Conservation (phyloP, 768 basidiomycete genomes). For the Phanerodontia chrysosporium region DNA sequence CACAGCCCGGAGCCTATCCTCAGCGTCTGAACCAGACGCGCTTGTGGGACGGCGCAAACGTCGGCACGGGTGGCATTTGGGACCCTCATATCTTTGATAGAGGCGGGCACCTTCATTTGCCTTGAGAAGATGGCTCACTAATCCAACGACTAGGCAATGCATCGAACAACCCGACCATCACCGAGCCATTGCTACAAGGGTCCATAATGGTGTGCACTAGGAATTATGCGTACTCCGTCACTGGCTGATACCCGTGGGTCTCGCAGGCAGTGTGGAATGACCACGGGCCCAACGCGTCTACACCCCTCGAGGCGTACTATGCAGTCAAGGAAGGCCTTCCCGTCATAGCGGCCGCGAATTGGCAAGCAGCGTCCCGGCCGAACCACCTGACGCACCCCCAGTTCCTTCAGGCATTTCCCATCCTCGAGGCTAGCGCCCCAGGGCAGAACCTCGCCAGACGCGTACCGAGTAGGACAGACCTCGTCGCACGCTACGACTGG, state of each 20-base stretch:
- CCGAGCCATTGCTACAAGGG: constrained; percentile 19
- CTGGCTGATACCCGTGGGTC: neutral
- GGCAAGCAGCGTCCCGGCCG: constrained; percentile 23
- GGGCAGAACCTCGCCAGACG: constrained; percentile 23
- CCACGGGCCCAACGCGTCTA: constrained; percentile 24
- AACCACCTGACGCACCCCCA: constrained; percentile 22
- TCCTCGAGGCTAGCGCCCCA: constrained; percentile 17
- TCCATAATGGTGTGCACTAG: constrained; percentile 20
- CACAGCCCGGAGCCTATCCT: constrained; percentile 26
- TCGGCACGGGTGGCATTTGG: constrained; percentile 23
- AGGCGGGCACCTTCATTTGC: constrained; percentile 5
- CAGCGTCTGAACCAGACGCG: constrained; percentile 28
- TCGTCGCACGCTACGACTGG: constrained; percentile 17
- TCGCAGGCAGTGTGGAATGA: constrained; percentile 25
- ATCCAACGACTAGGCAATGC: constrained; percentile 18
- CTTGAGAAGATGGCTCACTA: neutral
- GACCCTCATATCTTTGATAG: constrained; percentile 23
- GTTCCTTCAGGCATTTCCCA: constrained; percentile 18
- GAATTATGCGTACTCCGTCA: neutral
- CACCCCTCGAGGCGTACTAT: constrained; percentile 24
- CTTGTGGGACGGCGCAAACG: constrained; percentile 26
- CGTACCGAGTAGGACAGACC: constrained; percentile 14
- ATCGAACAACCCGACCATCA: constrained; percentile 21
- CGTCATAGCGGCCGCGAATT: constrained; percentile 19
- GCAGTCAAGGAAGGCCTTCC: constrained; percentile 22